These are phyloP conservation scores for Axilococcus clingmanii DNA, from an alignment of 139 green algal species.

Conservation along the genomic window DNA sequence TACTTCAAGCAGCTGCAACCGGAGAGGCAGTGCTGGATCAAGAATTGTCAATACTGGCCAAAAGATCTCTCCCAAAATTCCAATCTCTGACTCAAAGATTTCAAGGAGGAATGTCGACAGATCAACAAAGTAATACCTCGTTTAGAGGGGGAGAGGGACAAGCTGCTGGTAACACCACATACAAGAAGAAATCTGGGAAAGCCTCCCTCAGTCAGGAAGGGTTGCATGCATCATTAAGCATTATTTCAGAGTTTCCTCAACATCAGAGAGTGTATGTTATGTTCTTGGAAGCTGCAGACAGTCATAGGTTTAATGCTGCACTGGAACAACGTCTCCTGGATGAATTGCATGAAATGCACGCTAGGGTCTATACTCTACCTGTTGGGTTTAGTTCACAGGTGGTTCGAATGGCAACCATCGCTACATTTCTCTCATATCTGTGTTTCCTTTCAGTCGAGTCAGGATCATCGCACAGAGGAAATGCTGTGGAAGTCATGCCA, in stretches of 20 bases:
- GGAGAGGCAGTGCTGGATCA: slow-evolving; percentile 41
- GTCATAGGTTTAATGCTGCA: slow-evolving; percentile 31
- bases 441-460: too few relatives aligned
- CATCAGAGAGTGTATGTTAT: slow-evolving; percentile 42
- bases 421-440: too few relatives aligned
- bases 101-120: slow-evolving; percentile 6
- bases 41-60: slow-evolving; percentile 41
- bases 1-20: slow-evolving; percentile 54
- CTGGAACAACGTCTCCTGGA: too few relatives aligned
- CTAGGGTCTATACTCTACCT: too few relatives aligned
- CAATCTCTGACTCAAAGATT: slow-evolving; percentile 47
- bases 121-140: background rate
- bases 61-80: slow-evolving; percentile 38
- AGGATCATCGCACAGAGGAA: too few relatives aligned
- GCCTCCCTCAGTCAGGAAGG: slow-evolving; percentile 6
- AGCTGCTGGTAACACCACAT: background rate
- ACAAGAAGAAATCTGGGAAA: too few relatives aligned
- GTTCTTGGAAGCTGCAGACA: slow-evolving; percentile 51
- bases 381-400: too few relatives aligned
- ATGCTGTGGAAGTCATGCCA: too few relatives aligned
- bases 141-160: background rate
- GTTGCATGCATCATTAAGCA: slow-evolving; percentile 4
- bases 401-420: too few relatives aligned
- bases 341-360: too few relatives aligned
- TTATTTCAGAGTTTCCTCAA: slow-evolving; percentile 33